Conservation (phyloP, 768 basidiomycete species). For the Tricholoma flavovirens region DNA sequence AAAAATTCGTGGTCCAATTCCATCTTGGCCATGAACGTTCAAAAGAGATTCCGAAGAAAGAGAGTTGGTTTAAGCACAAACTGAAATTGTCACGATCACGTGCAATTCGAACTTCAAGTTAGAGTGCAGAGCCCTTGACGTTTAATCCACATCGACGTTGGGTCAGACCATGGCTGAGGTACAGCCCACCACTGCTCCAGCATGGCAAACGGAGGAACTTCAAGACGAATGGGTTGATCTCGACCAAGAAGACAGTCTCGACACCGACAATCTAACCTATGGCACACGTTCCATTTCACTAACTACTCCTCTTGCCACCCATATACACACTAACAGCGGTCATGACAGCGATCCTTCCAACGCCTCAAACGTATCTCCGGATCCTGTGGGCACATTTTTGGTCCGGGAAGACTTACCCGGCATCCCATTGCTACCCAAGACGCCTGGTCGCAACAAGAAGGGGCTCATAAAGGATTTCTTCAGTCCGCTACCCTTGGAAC, state of each 20-base stretch:
- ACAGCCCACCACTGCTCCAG: conserved; percentile 35
- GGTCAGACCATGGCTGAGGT: conserved; percentile 27
- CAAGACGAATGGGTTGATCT: conserved; percentile 88
- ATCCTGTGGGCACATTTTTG: conserved; percentile 63
- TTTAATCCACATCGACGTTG: conserved; percentile 9
- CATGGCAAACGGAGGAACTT: conserved; percentile 86
- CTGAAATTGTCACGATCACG: conserved; percentile 16
- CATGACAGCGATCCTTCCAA: conserved; percentile 23
- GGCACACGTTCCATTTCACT: conserved; percentile 55
- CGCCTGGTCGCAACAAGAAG: conserved; percentile 58
- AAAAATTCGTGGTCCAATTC: too few species aligned
- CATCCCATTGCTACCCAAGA: conserved; percentile 55
- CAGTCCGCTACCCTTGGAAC: conserved; percentile 79
- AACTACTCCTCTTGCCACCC: conserved; percentile 49
- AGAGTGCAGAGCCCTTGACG: too few species aligned
- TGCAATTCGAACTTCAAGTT: conserved; percentile 11
- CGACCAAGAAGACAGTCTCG: conserved; percentile 34
- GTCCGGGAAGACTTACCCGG: conserved; percentile 62
- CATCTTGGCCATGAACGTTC: too few species aligned
- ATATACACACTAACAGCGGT: conserved; percentile 43
- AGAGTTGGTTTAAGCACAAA: conserved; percentile 1
- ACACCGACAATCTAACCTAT: conserved; percentile 35
- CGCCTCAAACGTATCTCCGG: conserved; percentile 21
- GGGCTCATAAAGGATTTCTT: conserved; percentile 77
- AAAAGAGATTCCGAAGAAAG: too few species aligned